A percentile compares a stretch with the other conserved stretches of the same genome.
Conservation (phyloP, 2,329 filamentous ascomycete genomes). For the Colletotrichum sp. region DNA sequence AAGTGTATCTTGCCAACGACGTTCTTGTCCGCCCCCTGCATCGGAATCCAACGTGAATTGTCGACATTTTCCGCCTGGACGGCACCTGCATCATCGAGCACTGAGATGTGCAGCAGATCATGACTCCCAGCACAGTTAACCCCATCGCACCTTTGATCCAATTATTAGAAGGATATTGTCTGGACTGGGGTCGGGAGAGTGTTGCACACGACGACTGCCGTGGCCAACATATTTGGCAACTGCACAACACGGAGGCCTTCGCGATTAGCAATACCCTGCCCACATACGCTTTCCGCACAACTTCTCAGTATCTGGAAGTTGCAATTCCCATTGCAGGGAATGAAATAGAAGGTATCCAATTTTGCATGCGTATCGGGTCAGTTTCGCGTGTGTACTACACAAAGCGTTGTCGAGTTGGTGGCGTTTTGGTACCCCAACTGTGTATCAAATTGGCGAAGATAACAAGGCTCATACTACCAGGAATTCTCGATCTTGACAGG, state of each 20-base stretch:
- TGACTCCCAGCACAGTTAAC: neutral
- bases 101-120: neutral
- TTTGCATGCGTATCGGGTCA: too few relatives aligned
- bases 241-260: neutral
- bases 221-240: neutral
- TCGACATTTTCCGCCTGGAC: neutral
- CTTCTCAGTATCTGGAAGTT: too few relatives aligned
- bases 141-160: neutral
- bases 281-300: too few relatives aligned
- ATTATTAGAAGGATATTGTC: too few relatives aligned
- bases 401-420: neutral
- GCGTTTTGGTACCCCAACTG: neutral
- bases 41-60: neutral
- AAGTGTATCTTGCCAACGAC: too few relatives aligned
- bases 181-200: neutral
- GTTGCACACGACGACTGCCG: neutral
- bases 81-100: slow-evolving; percentile 10
- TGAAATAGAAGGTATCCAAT: too few relatives aligned
- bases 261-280: too few relatives aligned
- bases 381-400: too few relatives aligned
- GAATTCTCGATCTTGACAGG: neutral
- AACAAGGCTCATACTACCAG: neutral
- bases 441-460: neutral
- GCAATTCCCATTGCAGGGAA: too few relatives aligned
- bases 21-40: neutral